Base-by-base conservation (phyloP, 139 green algal species). In the Coccomyxa sp. region DNA sequence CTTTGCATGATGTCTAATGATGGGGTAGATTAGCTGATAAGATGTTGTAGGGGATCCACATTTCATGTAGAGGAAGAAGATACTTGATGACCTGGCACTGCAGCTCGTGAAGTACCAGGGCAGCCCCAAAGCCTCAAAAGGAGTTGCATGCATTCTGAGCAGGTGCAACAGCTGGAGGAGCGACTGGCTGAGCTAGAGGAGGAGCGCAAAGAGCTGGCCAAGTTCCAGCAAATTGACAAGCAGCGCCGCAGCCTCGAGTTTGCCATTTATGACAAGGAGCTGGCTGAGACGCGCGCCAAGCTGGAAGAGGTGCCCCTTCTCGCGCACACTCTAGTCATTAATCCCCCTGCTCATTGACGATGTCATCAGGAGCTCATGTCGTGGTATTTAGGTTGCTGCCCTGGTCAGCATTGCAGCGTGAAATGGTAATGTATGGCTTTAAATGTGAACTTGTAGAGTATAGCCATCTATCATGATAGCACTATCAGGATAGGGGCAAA, bases 181-280 rank as follows among this genome's bases (percentile, higher is more conserved):
- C 91, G 91, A 86, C 90, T 98, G 85, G 45, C 60, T 16, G 90
- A 95, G 86, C 88, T 98, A 84, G 91, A 96, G 68, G 85, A 83
- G 32, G 95, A 98, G 83, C 84, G 90, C 0, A 91, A 93, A 17
- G 97, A 99, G 92, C 94, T 99, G 77, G 81, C 83, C 57, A 90
- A 93, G 82, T 99, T 96, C 90, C 91, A 97, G 88, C 59, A 86
- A 31, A 80, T 94, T 57, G 96, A 99, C 90, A 92, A 92, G 74
- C 82, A 93, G 86, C 88, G 91, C 13, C 90, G 94, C 66, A 88
- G 84, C 76, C 86, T 99, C 27, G 95, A 99, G 91, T 99, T 97
- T 89, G 93, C 94, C 30, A 92, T 99, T 83, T 92, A 92, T 45
- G 96, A 99, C 88, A 91, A 91, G 79, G 93, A 98, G 68, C 85